Evolutionary conservation across 169 alveolate species (phyloP).

Genomic region (Pseudocohnilembus persalinus): DNA sequence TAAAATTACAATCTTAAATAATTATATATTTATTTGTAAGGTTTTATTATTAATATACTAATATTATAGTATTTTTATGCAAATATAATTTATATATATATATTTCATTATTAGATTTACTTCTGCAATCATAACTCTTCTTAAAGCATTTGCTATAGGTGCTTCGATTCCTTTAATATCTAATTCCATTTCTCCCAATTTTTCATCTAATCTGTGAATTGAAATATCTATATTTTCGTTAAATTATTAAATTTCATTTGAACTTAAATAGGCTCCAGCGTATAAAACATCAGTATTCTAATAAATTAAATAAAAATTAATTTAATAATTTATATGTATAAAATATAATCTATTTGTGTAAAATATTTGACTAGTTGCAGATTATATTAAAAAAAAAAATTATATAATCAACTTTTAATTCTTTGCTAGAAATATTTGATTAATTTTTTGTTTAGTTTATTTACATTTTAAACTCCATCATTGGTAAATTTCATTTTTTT

Average conservation of each 20-base stretch:
- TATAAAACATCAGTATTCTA: constrained; percentile 14
- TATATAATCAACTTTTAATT: background rate
- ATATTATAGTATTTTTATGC: too few species aligned
- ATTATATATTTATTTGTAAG: too few species aligned
- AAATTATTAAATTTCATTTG: constrained; percentile 1
- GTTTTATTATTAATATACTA: too few species aligned
- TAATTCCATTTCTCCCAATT: constrained; percentile 14
- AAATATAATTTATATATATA: too few species aligned
- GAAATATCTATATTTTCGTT: constrained; percentile 12
- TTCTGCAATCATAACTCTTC: constrained; percentile 84
- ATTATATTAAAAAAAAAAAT: too few species aligned
- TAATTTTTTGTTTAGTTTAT: background rate
- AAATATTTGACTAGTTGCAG: too few species aligned
- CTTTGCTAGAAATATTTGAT: background rate
- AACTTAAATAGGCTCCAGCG: constrained; percentile 7
- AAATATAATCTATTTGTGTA: too few species aligned
- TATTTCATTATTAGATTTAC: background rate
- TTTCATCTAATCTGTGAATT: background rate
- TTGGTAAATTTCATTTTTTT: background rate
- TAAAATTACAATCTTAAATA: too few species aligned
- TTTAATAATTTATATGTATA: too few species aligned
- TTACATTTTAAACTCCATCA: background rate
- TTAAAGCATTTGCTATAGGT: constrained; percentile 79
- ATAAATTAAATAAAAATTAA: too few species aligned
- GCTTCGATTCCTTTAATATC: constrained; percentile 61